phyloP scores from a whole-genome alignment of 1,284 basidiomycete genomes.

The Apiotrichum laibachii region DNA sequence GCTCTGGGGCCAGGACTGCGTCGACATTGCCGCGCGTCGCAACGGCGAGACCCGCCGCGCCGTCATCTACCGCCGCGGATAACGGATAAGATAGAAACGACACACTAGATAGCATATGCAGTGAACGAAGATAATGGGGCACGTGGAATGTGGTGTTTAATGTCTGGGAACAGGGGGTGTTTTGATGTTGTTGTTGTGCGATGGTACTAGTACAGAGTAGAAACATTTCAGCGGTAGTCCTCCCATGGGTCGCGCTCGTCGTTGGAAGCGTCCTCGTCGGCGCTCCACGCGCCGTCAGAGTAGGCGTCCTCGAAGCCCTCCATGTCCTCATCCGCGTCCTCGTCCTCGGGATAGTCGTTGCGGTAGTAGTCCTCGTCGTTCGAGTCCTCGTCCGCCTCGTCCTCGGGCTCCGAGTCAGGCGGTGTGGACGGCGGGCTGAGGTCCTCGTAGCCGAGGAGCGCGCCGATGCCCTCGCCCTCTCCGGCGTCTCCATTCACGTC shows the following conservation, averaged over 20 bases:
- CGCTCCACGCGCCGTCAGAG: conserved; percentile 31
- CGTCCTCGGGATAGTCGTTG: conserved; percentile 53
- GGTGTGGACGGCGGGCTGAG: conserved; percentile 38
- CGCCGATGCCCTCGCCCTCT: conserved; percentile 12
- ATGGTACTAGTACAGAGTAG: too few species aligned
- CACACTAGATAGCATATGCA: conserved; percentile 5
- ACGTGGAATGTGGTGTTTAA: neutral
- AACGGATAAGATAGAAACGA: neutral
- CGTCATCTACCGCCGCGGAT: conserved; percentile 36
- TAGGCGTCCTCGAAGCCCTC: conserved; percentile 37
- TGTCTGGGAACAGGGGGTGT: neutral
- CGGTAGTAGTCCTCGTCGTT: conserved; percentile 53
- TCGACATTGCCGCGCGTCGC: conserved; percentile 55
- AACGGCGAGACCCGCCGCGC: conserved; percentile 57
- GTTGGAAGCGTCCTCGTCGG: conserved; percentile 27
- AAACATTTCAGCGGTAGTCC: conserved; percentile 26
- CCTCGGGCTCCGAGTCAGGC: conserved; percentile 46
- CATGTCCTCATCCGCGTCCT: conserved; percentile 51
- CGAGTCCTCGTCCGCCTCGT: conserved; percentile 53
- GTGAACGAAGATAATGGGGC: neutral
- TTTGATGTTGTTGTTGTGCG: too few species aligned
- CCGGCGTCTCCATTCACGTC: conserved; percentile 26
- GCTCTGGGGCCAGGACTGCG: conserved; percentile 65
- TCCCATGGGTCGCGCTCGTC: conserved; percentile 34
- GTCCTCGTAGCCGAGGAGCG: conserved; percentile 42